A percentile compares a stretch with the other conserved stretches of the same genome.
Conservation (phyloP, 2,329 filamentous ascomycete species). For the Exophiala aquamarina region DNA sequence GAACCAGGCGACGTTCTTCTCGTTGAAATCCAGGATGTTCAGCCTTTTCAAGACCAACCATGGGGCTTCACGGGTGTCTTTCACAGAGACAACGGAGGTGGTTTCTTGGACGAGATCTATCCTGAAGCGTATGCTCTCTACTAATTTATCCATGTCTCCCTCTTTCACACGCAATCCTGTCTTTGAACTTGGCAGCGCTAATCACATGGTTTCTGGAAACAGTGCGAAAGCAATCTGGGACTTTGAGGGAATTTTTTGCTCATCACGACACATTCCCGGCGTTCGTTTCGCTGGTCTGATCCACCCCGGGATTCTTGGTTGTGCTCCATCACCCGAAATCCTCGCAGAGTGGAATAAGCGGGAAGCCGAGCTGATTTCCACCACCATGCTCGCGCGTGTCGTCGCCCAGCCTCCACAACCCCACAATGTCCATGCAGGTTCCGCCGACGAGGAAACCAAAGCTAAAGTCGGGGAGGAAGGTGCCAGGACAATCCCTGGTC, state of each 20-base stretch:
- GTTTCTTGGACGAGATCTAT: slow-evolving; percentile 85
- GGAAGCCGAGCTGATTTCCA: slow-evolving; percentile 75
- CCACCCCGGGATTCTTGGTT: slow-evolving; percentile 88
- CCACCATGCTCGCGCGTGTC: slow-evolving; percentile 63
- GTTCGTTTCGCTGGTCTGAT: slow-evolving; percentile 88
- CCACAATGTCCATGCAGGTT: slow-evolving; percentile 71
- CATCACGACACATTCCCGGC: slow-evolving; percentile 80
- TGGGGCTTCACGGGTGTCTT: slow-evolving; percentile 93
- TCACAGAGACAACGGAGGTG: slow-evolving; percentile 76
- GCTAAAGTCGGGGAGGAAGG: slow-evolving; percentile 73
- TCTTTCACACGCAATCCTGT: background rate
- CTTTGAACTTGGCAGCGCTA: no score
- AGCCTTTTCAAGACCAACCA: slow-evolving; percentile 79
- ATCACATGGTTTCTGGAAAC: no score
- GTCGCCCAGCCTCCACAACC: slow-evolving; percentile 78
- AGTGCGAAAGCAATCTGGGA: slow-evolving; percentile 73
- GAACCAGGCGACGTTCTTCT: slow-evolving; percentile 82
- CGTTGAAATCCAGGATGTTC: slow-evolving; percentile 90
- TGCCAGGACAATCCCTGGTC: slow-evolving; percentile 78
- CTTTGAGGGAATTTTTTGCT: slow-evolving; percentile 77
- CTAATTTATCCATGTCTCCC: no score
- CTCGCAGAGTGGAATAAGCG: slow-evolving; percentile 80
- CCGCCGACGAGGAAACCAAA: slow-evolving; percentile 57
- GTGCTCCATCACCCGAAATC: slow-evolving; percentile 76
- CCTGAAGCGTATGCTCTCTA: slow-evolving; percentile 63